Evolutionary conservation across 805 yeast species (phyloP).

Genomic region (Starmerella powellii): DNA sequence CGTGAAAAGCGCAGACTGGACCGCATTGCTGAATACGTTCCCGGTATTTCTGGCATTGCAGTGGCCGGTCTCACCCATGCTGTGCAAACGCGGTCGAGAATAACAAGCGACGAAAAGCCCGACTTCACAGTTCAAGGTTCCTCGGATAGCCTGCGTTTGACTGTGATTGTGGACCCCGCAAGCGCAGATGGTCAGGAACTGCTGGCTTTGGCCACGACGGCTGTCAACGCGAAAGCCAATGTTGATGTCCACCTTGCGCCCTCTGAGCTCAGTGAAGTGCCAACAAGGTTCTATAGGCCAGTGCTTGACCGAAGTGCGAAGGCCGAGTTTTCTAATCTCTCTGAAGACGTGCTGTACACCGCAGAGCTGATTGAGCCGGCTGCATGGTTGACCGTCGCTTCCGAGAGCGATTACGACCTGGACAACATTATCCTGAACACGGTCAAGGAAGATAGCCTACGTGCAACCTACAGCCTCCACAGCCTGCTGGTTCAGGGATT

Average conservation of each 20-base stretch:
- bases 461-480: conserved; percentile 41
- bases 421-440: conserved; percentile 45
- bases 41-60: conserved; percentile 11
- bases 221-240: conserved; percentile 23
- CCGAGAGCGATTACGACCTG: conserved; percentile 44
- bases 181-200: conserved; percentile 56
- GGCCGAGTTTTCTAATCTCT: conserved; percentile 36
- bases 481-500: conserved; percentile 45
- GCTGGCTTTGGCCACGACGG: conserved; percentile 33
- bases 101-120: conserved; percentile 4
- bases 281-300: conserved; percentile 16
- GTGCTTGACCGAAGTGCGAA: conserved; percentile 24
- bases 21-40: conserved; percentile 6
- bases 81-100: conserved; percentile 5
- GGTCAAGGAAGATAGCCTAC: conserved; percentile 28
- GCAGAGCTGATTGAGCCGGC: conserved; percentile 48
- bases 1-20: conserved; percentile 17
- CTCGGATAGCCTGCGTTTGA: neutral
- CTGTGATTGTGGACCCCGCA: conserved; percentile 52
- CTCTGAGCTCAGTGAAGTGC: conserved; percentile 7
- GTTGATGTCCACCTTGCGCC: conserved; percentile 32
- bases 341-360: conserved; percentile 41
- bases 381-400: conserved; percentile 54
- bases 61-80: conserved; percentile 9
- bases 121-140: conserved; percentile 1